These are phyloP conservation scores for Prunus fruticosa DNA, from an alignment of 306 rosid genomes.

Conservation along the genomic window DNA sequence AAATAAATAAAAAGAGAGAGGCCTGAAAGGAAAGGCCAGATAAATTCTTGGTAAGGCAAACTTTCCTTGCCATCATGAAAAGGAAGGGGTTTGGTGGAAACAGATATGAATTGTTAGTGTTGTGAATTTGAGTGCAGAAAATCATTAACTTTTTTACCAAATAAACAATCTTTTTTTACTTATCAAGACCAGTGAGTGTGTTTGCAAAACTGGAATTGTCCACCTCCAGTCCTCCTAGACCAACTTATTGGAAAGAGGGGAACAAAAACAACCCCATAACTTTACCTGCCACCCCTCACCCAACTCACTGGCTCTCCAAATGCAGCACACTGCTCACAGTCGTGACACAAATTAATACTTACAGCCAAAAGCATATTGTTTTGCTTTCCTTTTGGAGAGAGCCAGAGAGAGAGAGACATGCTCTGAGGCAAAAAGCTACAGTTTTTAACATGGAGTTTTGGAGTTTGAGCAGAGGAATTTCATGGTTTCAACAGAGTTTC, in stretches of 20 bases:
- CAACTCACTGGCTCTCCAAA: conserved; percentile 19
- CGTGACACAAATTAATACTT: conserved; percentile 6
- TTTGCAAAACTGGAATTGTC: not conserved
- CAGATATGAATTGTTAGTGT: not conserved
- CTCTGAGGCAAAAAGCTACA: not conserved
- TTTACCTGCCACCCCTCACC: conserved; percentile 18
- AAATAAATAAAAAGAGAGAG: not conserved
- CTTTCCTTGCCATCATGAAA: conserved; percentile 2
- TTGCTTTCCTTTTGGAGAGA: conserved; percentile 2
- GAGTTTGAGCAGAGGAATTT: not conserved
- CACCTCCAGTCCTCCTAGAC: conserved; percentile 10
- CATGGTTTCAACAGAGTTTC: conserved; percentile 11
- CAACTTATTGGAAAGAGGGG: conserved; percentile 23
- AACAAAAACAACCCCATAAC: conserved; percentile 9
- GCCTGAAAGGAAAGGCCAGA: not conserved
- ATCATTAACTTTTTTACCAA: not conserved
- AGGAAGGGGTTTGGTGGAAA: conserved; percentile 1
- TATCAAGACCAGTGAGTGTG: not conserved
- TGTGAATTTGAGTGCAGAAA: conserved; percentile 5
- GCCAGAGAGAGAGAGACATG: not conserved
- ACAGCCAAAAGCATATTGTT: not conserved
- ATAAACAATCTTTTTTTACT: not conserved
- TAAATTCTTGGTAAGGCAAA: not conserved
- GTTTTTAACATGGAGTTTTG: not conserved
- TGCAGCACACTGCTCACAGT: conserved; percentile 3